phyloP scores from a whole-genome alignment of 768 basidiomycete species.

The Galerina sulciceps region DNA sequence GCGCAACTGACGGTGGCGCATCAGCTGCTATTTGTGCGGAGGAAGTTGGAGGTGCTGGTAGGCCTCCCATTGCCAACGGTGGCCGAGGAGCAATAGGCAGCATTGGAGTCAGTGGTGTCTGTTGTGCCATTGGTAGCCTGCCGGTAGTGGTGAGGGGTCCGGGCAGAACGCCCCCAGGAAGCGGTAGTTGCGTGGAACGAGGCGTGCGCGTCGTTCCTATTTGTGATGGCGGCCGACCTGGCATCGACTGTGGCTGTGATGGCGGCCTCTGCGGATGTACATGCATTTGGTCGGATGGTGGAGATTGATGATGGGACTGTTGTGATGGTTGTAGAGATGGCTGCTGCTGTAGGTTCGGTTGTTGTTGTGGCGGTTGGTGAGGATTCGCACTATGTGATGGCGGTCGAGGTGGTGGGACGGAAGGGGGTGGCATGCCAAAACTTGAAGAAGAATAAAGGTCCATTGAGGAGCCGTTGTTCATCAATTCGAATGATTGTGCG shows the following conservation, averaged over 20 bases:
- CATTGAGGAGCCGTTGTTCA: slow-evolving; percentile 36
- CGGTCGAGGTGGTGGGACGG: slow-evolving; percentile 42
- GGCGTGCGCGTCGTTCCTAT: slow-evolving; percentile 46
- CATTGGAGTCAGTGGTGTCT: slow-evolving; percentile 13
- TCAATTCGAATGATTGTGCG: slow-evolving; percentile 65
- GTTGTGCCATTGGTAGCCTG: slow-evolving; percentile 17
- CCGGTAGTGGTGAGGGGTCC: slow-evolving; percentile 33
- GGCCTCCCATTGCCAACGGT: slow-evolving; percentile 14
- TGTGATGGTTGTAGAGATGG: slow-evolving; percentile 28
- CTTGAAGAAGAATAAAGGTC: slow-evolving; percentile 20
- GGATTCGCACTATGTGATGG: slow-evolving; percentile 43
- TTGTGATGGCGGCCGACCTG: slow-evolving; percentile 56
- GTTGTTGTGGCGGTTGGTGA: slow-evolving; percentile 20
- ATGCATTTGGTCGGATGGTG: slow-evolving; percentile 48
- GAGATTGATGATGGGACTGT: slow-evolving; percentile 46
- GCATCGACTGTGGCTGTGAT: slow-evolving; percentile 58
- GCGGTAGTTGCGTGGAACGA: slow-evolving; percentile 24
- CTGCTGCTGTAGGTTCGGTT: slow-evolving; percentile 28
- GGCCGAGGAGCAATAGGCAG: slow-evolving; percentile 38
- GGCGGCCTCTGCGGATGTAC: slow-evolving; percentile 57
- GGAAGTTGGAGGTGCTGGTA: slow-evolving; percentile 8
- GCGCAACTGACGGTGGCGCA: slow-evolving; percentile 4
- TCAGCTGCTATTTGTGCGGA: slow-evolving; percentile 10
- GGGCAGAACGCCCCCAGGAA: slow-evolving; percentile 4
- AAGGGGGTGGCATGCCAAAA: slow-evolving; percentile 41